Base-by-base conservation (phyloP, 306 rosid species). In the Cucumis melo region DNA sequence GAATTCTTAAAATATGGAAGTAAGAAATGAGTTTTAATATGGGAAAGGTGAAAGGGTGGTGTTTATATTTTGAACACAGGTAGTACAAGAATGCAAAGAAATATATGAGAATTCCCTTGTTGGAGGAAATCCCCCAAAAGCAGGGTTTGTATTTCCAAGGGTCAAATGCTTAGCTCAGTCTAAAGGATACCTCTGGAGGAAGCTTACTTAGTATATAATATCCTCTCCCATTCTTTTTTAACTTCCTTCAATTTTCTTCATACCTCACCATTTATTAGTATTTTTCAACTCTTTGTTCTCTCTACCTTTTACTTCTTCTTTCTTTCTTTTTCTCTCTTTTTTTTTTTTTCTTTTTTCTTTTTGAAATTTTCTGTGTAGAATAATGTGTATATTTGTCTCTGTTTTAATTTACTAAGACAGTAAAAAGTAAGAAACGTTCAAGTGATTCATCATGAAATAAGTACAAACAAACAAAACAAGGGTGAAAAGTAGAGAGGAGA, bases 11-110 rank as follows among this genome's bases (percentile, higher is more conserved):
- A 27, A 27, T 27, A 27, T 27, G 29, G 29, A 2, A 27, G 29
- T 27, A 27, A 27, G 2, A 32, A 32, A 32, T 32, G 34, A 32
- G 34, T 32, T 27, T 27, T 32, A 32, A 50, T 14, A 50, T 51
- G 20, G 14, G 19, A 8, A 57, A 57, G 10, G 27, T 57, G 8
- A 7, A 20, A 3, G 56, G 62, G 62, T 10, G 21, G 17, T 5
- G 7, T 27, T 38, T 1, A 27, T 14, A 24, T 61, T 9, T 77
- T 55, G 9, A 78, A 67, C 88, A 94, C 88, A 94, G 99, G 99
- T 92, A 39, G 87, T 94, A 74, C 97, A 90, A 89, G 99, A 94
- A 79, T 94, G 99, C 93, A 94, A 87, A 84, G 99, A 92, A 83
- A 92, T 94, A 57, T 94, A 87, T 74, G 97, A 88, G 81, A 94